A percentile compares a stretch with the other conserved stretches of the same genome.
These are phyloP conservation scores for Penicillium sp. DNA, from an alignment of 2,329 filamentous ascomycete genomes.

Conservation along the genomic window DNA sequence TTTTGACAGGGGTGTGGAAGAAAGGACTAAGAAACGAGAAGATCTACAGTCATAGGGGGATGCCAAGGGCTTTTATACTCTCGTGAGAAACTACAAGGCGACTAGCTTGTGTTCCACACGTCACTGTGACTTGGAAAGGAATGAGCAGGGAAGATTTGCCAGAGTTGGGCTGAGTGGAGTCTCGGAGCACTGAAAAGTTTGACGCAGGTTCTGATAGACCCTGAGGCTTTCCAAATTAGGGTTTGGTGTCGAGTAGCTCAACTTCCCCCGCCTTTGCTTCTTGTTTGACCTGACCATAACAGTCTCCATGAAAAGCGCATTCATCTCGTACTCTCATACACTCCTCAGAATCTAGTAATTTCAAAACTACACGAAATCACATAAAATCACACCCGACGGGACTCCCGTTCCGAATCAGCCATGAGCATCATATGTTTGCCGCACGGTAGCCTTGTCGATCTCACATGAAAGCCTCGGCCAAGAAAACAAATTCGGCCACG, in stretches of 20 bases:
- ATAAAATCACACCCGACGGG: background rate
- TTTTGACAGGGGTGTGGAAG: background rate
- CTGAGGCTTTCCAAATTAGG: slow-evolving; percentile 6
- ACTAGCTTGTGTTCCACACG: background rate
- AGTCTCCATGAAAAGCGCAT: background rate
- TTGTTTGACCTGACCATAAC: background rate
- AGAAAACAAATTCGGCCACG: background rate
- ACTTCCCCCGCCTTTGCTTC: slow-evolving; percentile 3
- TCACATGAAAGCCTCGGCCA: slow-evolving; percentile 19
- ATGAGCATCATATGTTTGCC: slow-evolving; percentile 6
- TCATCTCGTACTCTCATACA: background rate
- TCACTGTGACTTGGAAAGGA: background rate
- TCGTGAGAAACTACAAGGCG: background rate
- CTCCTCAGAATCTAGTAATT: no score
- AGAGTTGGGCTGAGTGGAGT: background rate
- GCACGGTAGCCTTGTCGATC: slow-evolving; percentile 16
- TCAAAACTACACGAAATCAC: background rate
- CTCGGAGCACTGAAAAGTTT: background rate
- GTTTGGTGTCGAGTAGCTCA: background rate
- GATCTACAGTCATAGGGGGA: background rate
- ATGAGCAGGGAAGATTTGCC: background rate
- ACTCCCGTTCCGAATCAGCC: background rate
- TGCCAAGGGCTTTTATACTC: slow-evolving; percentile 1
- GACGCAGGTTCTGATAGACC: background rate
- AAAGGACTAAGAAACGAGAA: background rate